These are phyloP conservation scores for Diplocarpon rosae DNA, from an alignment of 2,329 filamentous ascomycete genomes.

Conservation along the genomic window DNA sequence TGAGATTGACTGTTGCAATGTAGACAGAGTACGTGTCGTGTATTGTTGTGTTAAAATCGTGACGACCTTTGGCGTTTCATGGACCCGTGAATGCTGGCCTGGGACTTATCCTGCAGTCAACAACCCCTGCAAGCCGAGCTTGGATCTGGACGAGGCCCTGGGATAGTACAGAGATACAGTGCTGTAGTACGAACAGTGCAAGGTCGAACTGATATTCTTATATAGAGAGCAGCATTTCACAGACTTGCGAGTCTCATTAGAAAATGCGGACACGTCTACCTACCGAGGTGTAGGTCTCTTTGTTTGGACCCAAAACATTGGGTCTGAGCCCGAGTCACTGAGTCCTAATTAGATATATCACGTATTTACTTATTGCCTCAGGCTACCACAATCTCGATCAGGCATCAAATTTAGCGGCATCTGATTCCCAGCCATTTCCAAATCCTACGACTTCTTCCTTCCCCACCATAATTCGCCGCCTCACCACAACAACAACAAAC, in stretches of 20 bases:
- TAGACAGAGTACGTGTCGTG: conserved; percentile 8
- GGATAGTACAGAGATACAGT: not conserved
- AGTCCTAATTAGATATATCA: no score
- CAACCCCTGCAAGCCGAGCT: not conserved
- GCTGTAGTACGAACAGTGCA: not conserved
- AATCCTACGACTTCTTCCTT: conserved; percentile 1
- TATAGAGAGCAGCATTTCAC: no score
- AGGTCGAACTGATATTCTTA: no score
- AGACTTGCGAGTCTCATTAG: no score
- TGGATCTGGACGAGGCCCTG: not conserved
- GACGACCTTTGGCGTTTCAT: conserved; percentile 6
- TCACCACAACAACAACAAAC: conserved; percentile 5
- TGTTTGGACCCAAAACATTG: no score
- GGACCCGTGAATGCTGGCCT: conserved; percentile 3
- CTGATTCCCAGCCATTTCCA: conserved; percentile 10
- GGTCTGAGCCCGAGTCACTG: no score
- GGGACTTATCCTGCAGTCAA: not conserved
- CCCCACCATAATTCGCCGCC: conserved; percentile 12
- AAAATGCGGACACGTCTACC: no score
- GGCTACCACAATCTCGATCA: no score
- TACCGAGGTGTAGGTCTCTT: no score
- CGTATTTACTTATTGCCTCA: no score
- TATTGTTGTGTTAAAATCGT: not conserved
- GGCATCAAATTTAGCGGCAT: no score
- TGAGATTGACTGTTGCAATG: no score